Conservation (phyloP, 148 eudicot genomes). For the Diospyros lotus region DNA sequence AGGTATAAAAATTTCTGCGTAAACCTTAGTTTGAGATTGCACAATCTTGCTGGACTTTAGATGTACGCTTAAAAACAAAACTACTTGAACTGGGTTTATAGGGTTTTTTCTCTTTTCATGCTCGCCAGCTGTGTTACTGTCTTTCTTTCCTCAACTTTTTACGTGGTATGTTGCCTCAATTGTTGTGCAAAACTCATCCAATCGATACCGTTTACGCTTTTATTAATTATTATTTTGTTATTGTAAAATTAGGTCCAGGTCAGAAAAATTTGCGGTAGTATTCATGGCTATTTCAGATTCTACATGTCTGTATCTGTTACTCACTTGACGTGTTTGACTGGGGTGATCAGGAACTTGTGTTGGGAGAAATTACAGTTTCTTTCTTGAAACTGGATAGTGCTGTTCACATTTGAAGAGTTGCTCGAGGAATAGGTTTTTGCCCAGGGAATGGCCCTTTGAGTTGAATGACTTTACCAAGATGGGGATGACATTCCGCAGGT, state of each 20-base stretch:
- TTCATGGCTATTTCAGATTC: neutral
- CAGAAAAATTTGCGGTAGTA: neutral
- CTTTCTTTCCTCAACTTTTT: neutral
- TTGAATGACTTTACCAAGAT: constrained; percentile 30
- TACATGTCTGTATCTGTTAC: neutral
- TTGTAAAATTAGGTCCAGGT: neutral
- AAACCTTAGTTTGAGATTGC: neutral
- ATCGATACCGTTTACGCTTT: neutral
- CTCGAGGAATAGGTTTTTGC: constrained; percentile 23
- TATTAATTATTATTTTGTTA: neutral
- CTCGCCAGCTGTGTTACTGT: neutral
- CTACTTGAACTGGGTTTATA: neutral
- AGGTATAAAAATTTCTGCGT: neutral
- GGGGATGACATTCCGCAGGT: constrained; percentile 59
- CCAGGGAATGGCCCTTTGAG: constrained; percentile 24
- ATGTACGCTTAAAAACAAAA: too few species aligned
- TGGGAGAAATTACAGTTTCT: constrained; percentile 7
- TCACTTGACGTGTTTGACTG: neutral
- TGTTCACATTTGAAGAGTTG: constrained; percentile 15
- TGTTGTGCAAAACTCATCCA: neutral
- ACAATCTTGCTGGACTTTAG: neutral
- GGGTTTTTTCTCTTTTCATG: neutral
- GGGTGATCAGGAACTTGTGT: constrained; percentile 9
- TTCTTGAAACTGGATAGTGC: constrained; percentile 15
- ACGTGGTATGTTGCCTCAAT: neutral